Conservation (phyloP, 371 early-diverging fungal genomes). For the Apophysomyces ossiformis region DNA sequence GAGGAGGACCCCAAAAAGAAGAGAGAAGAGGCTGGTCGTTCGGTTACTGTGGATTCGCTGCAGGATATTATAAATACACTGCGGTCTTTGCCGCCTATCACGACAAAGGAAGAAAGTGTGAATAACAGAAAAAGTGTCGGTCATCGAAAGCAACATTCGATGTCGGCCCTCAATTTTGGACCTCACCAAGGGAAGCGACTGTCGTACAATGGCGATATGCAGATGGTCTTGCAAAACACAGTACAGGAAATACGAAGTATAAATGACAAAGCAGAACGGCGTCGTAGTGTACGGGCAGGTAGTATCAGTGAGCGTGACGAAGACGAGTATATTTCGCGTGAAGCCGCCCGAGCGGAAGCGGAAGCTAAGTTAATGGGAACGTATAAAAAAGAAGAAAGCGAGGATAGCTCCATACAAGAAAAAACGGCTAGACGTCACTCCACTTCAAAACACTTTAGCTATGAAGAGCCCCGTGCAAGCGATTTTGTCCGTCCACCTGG, state of each 20-base stretch:
- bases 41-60: constrained; percentile 47
- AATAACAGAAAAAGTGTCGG: constrained; percentile 13
- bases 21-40: constrained; percentile 26
- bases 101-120: constrained; percentile 19
- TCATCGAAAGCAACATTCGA: constrained; percentile 36
- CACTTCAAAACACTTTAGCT: constrained; percentile 2
- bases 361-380: constrained; percentile 61
- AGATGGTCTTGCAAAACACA: constrained; percentile 11
- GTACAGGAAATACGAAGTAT: constrained; percentile 14
- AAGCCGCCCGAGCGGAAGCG: constrained; percentile 52
- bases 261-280: constrained; percentile 17
- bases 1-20: constrained; percentile 29
- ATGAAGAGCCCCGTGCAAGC: neutral
- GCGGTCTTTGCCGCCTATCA: constrained; percentile 53
- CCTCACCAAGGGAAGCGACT: constrained; percentile 15
- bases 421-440: constrained; percentile 11
- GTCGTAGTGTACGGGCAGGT: constrained; percentile 20
- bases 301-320: constrained; percentile 32
- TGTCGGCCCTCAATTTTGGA: constrained; percentile 28
- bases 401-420: neutral
- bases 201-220: constrained; percentile 20
- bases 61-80: constrained; percentile 62
- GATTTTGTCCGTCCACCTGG: constrained; percentile 5
- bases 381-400: constrained; percentile 25
- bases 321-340: constrained; percentile 36